Percentiles rank a stretch among this genome's conserved stretches.
These are phyloP conservation scores for Lophium mytilinum DNA, from an alignment of 495 filamentous ascomycete genomes.

Conservation along the genomic window DNA sequence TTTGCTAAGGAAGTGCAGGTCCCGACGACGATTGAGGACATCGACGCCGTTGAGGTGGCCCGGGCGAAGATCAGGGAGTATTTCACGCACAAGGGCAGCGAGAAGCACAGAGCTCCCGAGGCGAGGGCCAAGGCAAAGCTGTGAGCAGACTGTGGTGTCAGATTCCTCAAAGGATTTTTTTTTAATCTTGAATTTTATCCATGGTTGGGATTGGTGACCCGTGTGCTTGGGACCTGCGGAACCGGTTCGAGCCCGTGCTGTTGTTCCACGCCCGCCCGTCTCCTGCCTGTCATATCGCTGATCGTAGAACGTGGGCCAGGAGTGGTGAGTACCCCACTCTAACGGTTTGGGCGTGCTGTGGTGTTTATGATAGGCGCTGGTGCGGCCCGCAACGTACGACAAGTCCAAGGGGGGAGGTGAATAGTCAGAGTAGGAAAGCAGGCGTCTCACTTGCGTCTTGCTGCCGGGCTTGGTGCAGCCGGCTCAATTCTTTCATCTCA, in stretches of 20 bases:
- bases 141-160: slow-evolving; percentile 3
- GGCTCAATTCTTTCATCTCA: slow-evolving; percentile 10
- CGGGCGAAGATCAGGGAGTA: slow-evolving; percentile 48
- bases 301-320: neutral
- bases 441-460: neutral
- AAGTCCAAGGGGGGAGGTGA: too few species aligned
- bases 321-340: too few species aligned
- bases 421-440: too few species aligned
- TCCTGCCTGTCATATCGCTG: slow-evolving; percentile 2
- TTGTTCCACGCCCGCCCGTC: neutral
- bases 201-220: neutral
- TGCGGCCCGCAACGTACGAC: too few species aligned
- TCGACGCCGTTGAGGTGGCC: slow-evolving; percentile 49
- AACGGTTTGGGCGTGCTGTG: too few species aligned
- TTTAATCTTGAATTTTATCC: neutral
- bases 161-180: neutral
- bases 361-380: too few species aligned
- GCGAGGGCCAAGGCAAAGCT: slow-evolving; percentile 52
- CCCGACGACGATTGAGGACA: slow-evolving; percentile 55
- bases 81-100: slow-evolving; percentile 43
- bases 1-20: slow-evolving; percentile 47
- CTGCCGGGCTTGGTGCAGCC: neutral
- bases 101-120: slow-evolving; percentile 45
- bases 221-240: too few species aligned
- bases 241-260: neutral